Evolutionary conservation across 306 rosid species (phyloP).

Genomic region (Purshia tridentata): DNA sequence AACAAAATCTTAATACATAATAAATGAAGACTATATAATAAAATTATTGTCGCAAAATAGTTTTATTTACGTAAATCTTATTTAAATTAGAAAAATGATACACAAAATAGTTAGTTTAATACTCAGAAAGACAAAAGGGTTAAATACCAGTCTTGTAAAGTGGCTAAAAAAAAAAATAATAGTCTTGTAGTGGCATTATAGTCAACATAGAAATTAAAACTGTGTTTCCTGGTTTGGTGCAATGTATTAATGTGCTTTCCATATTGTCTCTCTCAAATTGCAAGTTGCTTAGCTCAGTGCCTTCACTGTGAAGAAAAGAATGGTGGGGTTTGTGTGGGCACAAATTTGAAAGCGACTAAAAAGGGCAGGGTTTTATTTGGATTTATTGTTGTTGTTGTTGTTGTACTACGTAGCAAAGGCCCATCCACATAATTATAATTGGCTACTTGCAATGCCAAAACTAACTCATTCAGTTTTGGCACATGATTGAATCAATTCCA

Average conservation of each 20-base stretch:
- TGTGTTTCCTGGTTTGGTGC: slow-evolving; percentile 14
- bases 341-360: slow-evolving; percentile 26
- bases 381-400: background rate
- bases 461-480: background rate
- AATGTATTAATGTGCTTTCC: slow-evolving; percentile 15
- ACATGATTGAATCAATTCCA: background rate
- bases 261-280: background rate
- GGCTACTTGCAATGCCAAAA: background rate
- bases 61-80: no score
- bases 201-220: background rate
- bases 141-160: background rate
- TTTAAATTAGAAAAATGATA: no score
- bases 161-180: no score
- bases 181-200: background rate
- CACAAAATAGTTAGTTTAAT: no score
- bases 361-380: background rate
- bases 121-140: no score
- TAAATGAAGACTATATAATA: no score
- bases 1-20: no score
- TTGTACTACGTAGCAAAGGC: no score
- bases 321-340: slow-evolving; percentile 17
- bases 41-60: no score
- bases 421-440: no score
- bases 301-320: slow-evolving; percentile 33
- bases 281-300: slow-evolving; percentile 22